Evolutionary conservation across 192 early-diverging fungal species (phyloP), one percentile per base, ranked within the genome.

Genomic region (Podila clonocystis): DNA sequence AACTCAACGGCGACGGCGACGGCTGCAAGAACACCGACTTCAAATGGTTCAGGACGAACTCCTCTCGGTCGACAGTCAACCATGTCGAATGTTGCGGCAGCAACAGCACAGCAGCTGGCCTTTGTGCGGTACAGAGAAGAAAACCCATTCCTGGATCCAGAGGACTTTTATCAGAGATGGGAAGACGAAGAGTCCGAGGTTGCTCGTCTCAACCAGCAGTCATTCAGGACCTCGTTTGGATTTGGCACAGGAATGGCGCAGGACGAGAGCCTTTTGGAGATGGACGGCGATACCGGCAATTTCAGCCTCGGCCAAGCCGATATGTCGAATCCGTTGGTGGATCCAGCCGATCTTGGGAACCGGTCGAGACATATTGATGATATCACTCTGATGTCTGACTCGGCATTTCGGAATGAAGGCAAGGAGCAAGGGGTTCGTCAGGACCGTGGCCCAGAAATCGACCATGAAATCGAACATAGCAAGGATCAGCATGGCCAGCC

Each of bases 151-250:
- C 57, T 72, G 13, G 67, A 72, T 11, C 20, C 29, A 11, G 70
- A 80, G 5, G 77, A 80, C 12, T 67, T 65, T n/a, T 59, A 68
- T 33, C 59, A 36, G 38, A 60, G 67, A 3, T 80, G 77, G 77
- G 77, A 80, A 2, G 77, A 45, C 41, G 41, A 72, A 9, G 77
- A 71, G 41, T 36, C 65, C 12, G 63, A 45, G 15, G 13, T 61
- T 12, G 63, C 68, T 1, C 58, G 68, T 19, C n/a, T 57, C 49
- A 62, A 58, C 2, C 24, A 19, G 15, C 41, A 28, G 13, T 41
- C 50, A 13, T 28, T 29, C 13, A 28, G n/a, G 55, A 28, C 20
- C 50, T 33, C 64, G 48, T 29, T 36, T 8, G 67, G 65, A 4
- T 72, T 79, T 28, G 76, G 70, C n/a, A 30, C 58, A 12, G 65